Evolutionary conservation across 2,329 filamentous ascomycete species (phyloP).

Genomic region (Onygena corvina): DNA sequence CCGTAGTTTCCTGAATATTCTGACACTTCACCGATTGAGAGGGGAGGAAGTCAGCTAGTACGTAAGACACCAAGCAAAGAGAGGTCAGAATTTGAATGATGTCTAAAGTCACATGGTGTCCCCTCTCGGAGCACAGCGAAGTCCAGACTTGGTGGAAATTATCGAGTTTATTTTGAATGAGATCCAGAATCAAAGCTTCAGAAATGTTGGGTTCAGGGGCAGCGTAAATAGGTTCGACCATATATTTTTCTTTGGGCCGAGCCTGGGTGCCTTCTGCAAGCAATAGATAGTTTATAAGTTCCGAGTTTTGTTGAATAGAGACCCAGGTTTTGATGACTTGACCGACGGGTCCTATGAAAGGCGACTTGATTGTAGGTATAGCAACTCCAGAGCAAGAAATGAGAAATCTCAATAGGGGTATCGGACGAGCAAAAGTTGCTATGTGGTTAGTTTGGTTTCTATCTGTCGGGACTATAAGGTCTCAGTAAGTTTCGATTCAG

Average conservation of each 20-base stretch:
- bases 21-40: constrained; percentile 24
- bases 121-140: constrained; percentile 30
- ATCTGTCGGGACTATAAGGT: constrained; percentile 45
- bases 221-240: constrained; percentile 17
- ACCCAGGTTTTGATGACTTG: constrained; percentile 31
- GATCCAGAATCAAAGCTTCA: constrained; percentile 34
- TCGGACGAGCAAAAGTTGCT: constrained; percentile 50
- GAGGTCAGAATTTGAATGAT: constrained; percentile 40
- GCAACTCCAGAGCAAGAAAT: constrained; percentile 52
- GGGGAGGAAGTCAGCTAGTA: constrained; percentile 28
- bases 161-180: constrained; percentile 37
- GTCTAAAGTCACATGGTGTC: constrained; percentile 38
- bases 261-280: constrained; percentile 21
- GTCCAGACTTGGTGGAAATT: constrained; percentile 36
- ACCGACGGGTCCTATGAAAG: constrained; percentile 21
- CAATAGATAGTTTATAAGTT: constrained; percentile 41
- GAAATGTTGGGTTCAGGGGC: constrained; percentile 25
- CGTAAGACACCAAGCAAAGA: constrained; percentile 35
- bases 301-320: constrained; percentile 28
- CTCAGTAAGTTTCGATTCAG: not conserved
- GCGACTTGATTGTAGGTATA: constrained; percentile 19
- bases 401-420: constrained; percentile 58
- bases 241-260: not conserved
- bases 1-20: constrained; percentile 21
- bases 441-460: constrained; percentile 53